phyloP scores from a whole-genome alignment of 2,329 filamentous ascomycete species.

The Exophiala dermatitidis region DNA sequence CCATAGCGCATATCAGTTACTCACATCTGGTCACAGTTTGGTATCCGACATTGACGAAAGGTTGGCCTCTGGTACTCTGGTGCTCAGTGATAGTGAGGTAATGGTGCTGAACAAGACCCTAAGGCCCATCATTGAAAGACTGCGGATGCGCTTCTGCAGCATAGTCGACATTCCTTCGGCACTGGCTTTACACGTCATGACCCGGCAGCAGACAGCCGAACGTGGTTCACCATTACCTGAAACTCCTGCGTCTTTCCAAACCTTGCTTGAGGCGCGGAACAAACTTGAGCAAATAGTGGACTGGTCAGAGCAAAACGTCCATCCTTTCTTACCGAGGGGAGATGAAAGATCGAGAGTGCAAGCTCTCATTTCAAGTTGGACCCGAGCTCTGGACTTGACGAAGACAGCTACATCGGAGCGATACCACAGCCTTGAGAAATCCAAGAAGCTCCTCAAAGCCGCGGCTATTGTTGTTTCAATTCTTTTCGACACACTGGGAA shows the following conservation, averaged over 20 bases:
- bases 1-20: constrained; percentile 23
- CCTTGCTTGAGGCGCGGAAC: constrained; percentile 24
- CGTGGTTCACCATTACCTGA: constrained; percentile 9
- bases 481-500: constrained; percentile 21
- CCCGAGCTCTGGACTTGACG: constrained; percentile 18
- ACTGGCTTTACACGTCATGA: constrained; percentile 17
- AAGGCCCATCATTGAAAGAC: constrained; percentile 23
- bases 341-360: constrained; percentile 15
- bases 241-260: constrained; percentile 15
- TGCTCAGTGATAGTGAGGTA: constrained; percentile 20
- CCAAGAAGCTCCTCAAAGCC: constrained; percentile 22
- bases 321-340: constrained; percentile 1
- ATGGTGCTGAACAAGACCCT: constrained; percentile 23
- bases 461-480: constrained; percentile 23
- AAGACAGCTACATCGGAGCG: constrained; percentile 13
- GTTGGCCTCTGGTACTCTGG: constrained; percentile 13
- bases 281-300: constrained; percentile 23
- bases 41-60: constrained; percentile 21
- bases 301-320: constrained; percentile 21
- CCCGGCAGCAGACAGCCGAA: constrained; percentile 12
- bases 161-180: constrained; percentile 24
- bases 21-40: constrained; percentile 21
- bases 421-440: constrained; percentile 19
- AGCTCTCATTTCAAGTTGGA: constrained; percentile 17
- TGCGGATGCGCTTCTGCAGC: constrained; percentile 24